Evolutionary conservation across 2,329 filamentous ascomycete species (phyloP), one percentile per base, ranked within the genome.

Genomic region (Aspergillus candidus): DNA sequence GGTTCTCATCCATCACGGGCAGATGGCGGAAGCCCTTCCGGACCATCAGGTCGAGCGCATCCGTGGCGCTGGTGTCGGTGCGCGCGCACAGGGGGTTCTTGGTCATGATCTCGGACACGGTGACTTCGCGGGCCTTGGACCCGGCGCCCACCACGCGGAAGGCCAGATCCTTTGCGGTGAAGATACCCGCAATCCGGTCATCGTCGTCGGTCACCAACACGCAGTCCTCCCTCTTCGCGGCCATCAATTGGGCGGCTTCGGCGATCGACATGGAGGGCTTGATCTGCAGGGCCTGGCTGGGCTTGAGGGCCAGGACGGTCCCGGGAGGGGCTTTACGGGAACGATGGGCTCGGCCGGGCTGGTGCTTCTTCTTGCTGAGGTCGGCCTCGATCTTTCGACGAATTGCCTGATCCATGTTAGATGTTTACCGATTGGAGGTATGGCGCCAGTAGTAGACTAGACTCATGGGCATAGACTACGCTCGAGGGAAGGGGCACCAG

Each of bases 1-100:
- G 93, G 68, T 98, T 97, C 74, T 98, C 93, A 69, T 98, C 93
- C 93, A 98, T 98, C 54, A 98, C 93, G 3, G 93, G 93, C 62
- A 98, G 70, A 73, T 98, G 93, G 57, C 93, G 83, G 76, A 98
- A 98, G 13, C 93, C 93, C 72, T 97, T 97, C 57, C 91, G 80
- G 45, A 98, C 93, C 93, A 98, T 98, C 46, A 97, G 77, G 68
- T 98, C 91, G 51, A 98, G 74, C 29, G 93, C 93, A 74, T 98
- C 93, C 35, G 93, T 98, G 31, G 93, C 93, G 69, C 91, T 97
- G 30, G 93, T 98, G 65, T 98, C 93, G 46, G 93, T 98, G 66
- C 93, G 83, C 43, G 93, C 93, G 67, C 93, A 98, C 12, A 98
- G 80, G 10, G 93, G 93, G 72, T 98, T 98, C 77, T 97, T 96